Evolutionary conservation across 352 stramenopile genomes (phyloP).

Genomic region (Phytophthora pistaciae): DNA sequence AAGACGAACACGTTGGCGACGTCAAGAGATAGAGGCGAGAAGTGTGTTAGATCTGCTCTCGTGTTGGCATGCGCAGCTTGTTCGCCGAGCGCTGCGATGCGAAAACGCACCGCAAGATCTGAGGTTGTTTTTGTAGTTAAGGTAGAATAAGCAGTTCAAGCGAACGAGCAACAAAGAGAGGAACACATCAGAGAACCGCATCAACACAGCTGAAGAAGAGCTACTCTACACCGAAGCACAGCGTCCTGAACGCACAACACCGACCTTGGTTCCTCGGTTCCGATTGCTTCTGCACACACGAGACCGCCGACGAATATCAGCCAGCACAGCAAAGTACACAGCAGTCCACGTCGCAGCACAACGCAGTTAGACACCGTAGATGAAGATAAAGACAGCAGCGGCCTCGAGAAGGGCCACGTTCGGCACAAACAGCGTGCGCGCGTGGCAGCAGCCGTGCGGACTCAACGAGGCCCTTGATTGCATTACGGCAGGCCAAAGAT

Average conservation of each 20-base stretch:
- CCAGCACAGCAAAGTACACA: not conserved
- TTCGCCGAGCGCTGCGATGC: not conserved
- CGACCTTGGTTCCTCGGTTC: conserved; percentile 57
- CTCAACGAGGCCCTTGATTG: conserved; percentile 15
- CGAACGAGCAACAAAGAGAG: not conserved
- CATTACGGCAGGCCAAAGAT: conserved; percentile 15
- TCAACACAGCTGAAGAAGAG: not conserved
- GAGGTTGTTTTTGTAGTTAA: not conserved
- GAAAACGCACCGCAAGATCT: conserved; percentile 27
- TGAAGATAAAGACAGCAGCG: not conserved
- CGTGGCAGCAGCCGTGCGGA: not conserved
- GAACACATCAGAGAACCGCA: not conserved
- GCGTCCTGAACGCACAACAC: not conserved
- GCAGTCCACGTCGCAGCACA: conserved; percentile 1
- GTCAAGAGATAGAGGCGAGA: conserved; percentile 6
- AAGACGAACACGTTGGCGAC: conserved; percentile 43
- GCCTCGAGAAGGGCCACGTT: not conserved
- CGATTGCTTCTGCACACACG: conserved; percentile 45
- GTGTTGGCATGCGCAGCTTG: not conserved
- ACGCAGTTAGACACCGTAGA: conserved; percentile 9
- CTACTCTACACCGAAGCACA: not conserved
- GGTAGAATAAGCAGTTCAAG: not conserved
- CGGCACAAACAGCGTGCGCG: not conserved
- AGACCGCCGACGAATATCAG: not conserved
- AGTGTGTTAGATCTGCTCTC: not conserved